Base-by-base conservation (phyloP, 352 stramenopile species). In the Albugo laibachii region DNA sequence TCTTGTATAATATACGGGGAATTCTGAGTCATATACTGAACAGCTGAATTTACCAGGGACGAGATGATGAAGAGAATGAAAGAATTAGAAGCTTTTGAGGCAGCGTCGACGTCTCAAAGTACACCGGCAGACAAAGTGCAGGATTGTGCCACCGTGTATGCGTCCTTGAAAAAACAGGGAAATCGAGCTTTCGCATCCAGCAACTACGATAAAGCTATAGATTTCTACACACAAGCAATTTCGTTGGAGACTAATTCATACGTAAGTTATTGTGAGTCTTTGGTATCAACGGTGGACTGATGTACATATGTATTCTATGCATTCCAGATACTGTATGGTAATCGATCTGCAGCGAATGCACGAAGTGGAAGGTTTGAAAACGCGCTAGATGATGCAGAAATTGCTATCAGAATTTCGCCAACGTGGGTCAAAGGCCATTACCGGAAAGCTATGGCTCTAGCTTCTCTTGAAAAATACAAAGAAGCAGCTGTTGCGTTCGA, bases 181-280 rank as follows among this genome's bases (percentile, higher is more conserved):
- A 92, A 92, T 50, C 66, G 69, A 4, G 75, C 75, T 10, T 92
- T 92, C 53, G 62, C 74, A 14, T 66, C 62, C 20, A 58, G 65
- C 2, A 64, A 83, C 11, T 96, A 95, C 53, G 53, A 69, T 21
- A 66, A 66, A 13, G 83, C 87, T 4, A 65, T 81, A 31, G 59
- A 73, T 31, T 72, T 73, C n/a, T 96, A 96, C 57, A 84, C 77
- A 13, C 67, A 93, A 27, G 84, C 86, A 8, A 94, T 96, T 36
- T 60, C 63, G 15, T 36, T 85, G 41, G 62, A 88, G 5, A 61
- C 75, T 8, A 63, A 52, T 10, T 84, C 75, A 15, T 73, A 88
- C 53, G 78, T 92, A 58, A 36, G 66, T 54, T 31, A 35, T 16
- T 21, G 15, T 49, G 18, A 34, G 41, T 19, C 14, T 21, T 24